Conservation (phyloP, 2,329 filamentous ascomycete species). For the Aureobasidium leucospermi region DNA sequence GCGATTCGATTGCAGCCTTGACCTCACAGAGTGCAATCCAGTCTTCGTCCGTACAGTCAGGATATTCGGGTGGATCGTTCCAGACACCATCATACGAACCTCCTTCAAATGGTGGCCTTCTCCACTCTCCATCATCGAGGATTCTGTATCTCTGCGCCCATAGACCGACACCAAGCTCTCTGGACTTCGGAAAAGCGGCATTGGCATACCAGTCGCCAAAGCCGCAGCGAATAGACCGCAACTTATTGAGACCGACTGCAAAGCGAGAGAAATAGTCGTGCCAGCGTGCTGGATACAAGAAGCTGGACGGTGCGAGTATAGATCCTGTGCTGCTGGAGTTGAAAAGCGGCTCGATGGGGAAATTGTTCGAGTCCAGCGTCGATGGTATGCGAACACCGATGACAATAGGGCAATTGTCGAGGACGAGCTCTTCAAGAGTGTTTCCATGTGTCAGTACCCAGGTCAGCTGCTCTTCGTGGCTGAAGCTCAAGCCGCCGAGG, state of each 20-base stretch:
- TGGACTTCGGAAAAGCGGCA: background rate
- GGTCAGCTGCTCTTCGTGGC: conserved; percentile 39
- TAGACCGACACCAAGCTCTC: background rate
- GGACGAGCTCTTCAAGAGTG: conserved; percentile 35
- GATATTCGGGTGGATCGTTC: background rate
- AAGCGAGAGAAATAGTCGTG: background rate
- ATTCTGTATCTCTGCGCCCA: conserved; percentile 10
- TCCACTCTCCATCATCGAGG: background rate
- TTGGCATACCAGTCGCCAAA: conserved; percentile 5
- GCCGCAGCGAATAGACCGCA: conserved; percentile 4
- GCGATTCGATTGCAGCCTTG: background rate
- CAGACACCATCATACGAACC: conserved; percentile 1
- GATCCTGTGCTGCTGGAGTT: conserved; percentile 6
- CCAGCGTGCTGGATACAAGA: conserved; percentile 2
- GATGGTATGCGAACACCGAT: background rate
- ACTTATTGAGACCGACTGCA: background rate
- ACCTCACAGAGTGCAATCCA: conserved; percentile 4
- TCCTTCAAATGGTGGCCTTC: background rate
- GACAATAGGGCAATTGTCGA: conserved; percentile 36
- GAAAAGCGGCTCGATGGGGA: conserved; percentile 6
- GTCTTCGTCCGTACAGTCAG: conserved; percentile 10
- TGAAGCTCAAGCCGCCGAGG: conserved; percentile 37
- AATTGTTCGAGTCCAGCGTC: conserved; percentile 4
- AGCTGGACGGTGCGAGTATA: background rate
- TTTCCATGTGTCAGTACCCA: conserved; percentile 37